Conservation (phyloP, 1,284 basidiomycete species). For the Leccinum glutinopallens region DNA sequence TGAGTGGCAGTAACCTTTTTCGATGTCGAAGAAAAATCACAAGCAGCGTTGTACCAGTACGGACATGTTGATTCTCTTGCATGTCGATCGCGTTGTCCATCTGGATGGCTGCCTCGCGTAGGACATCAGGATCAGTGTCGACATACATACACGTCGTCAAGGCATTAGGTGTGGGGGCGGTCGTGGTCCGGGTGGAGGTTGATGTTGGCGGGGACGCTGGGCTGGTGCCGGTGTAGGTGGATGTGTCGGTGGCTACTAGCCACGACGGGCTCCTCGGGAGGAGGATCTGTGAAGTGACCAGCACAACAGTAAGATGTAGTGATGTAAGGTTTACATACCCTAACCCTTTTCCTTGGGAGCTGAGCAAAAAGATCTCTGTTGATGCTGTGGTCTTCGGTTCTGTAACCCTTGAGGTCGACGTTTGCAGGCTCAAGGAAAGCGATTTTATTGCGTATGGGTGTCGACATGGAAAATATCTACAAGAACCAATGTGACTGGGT, state of each 20-base stretch:
- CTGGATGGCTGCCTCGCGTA: constrained; percentile 5
- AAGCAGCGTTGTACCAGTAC: not conserved
- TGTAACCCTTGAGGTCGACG: constrained; percentile 58
- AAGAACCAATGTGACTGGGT: constrained; percentile 41
- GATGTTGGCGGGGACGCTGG: constrained; percentile 15
- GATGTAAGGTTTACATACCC: constrained; percentile 48
- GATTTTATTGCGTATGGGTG: constrained; percentile 61
- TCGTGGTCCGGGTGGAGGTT: constrained; percentile 9
- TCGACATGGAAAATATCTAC: constrained; percentile 67
- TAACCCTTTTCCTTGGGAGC: constrained; percentile 55
- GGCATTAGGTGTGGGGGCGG: constrained; percentile 17
- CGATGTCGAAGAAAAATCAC: constrained; percentile 8
- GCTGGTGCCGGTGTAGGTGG: constrained; percentile 8
- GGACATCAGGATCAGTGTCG: constrained; percentile 33
- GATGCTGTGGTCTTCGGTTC: constrained; percentile 58
- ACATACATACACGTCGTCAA: constrained; percentile 32
- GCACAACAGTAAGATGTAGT: not conserved
- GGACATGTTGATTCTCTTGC: constrained; percentile 3
- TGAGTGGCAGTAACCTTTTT: constrained; percentile 6
- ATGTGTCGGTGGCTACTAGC: constrained; percentile 13
- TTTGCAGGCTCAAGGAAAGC: constrained; percentile 68
- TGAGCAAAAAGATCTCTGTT: constrained; percentile 57
- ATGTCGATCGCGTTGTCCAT: constrained; percentile 8
- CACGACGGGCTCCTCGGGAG: constrained; percentile 12
- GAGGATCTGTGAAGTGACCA: constrained; percentile 25